Base-by-base conservation (phyloP, 768 basidiomycete species). In the Phylloporus sp. region DNA sequence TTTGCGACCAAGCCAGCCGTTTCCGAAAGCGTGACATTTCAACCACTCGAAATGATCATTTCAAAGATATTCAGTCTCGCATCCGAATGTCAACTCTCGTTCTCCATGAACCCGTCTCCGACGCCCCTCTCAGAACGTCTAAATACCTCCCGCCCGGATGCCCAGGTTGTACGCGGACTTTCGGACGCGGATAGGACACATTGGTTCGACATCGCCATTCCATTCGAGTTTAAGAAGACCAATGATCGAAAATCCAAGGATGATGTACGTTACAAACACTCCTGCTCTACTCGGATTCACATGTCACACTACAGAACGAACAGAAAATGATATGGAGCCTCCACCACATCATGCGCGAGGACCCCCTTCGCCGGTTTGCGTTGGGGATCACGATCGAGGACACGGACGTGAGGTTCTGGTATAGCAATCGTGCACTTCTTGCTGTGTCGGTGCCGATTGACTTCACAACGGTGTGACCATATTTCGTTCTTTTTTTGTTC, bases 331-430 rank as follows among this genome's bases (percentile, higher is more conserved):
- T 69, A 18, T 63, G 61, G 61, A 56, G 50, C 36, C 34, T 64
- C 17, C 51, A 57, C 21, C 49, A 58, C 15, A 55, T 59, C 35
- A 63, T 69, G 61, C 48, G 50, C 2, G 49, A 59, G 28, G 68
- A 69, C 40, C 61, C 52, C 0, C 44, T 58, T 27, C 48, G 58
- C 4, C 44, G 60, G 5, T 62, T 64, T 26, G 46, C 53, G 3
- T 57, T 63, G 17, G 67, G 65, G 0, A 57, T 68, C 20, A 65
- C 60, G 0, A 44, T 65, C 14, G 60, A 67, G 41, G 53, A 60
- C 35, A 54, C 23, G 0, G 6, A 33, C 0, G 50, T 59, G 55
- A 52, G 68, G 17, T 1, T 69, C 18, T 70, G 69, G 69, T 58
- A 33, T 10, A 6, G 4, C 7, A 31, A 36, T 38, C 33, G 35